Percentiles rank a stretch among this genome's conserved stretches.
These are phyloP conservation scores for Entonaema liquescens DNA, from an alignment of 495 filamentous ascomycete genomes.

Conservation along the genomic window DNA sequence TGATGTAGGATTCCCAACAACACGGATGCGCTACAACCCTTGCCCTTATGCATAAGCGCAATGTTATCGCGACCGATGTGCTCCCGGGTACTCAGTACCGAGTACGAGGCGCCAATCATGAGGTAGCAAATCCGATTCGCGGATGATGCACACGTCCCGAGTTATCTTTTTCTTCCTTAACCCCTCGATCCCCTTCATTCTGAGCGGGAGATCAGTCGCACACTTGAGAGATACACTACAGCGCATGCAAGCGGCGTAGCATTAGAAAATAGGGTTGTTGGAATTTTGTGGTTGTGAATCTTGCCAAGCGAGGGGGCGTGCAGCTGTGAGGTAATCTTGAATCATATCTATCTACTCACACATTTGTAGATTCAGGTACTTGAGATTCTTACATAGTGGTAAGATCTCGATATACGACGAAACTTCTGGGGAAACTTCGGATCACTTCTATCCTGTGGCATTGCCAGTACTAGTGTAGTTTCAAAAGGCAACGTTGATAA, in stretches of 20 bases:
- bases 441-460: too few relatives aligned
- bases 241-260: neutral
- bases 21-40: neutral
- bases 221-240: neutral
- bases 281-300: neutral
- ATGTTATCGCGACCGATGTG: neutral
- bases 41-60: neutral
- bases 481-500: neutral
- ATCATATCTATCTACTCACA: neutral
- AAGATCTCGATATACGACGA: neutral
- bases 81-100: neutral
- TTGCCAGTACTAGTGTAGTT: too few relatives aligned
- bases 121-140: neutral
- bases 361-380: neutral
- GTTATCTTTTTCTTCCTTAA: neutral
- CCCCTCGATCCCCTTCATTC: neutral
- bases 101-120: neutral
- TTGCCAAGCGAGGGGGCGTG: neutral
- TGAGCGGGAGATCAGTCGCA: neutral
- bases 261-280: neutral
- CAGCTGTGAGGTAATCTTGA: neutral
- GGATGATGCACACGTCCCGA: neutral
- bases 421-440: neutral
- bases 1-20: slow-evolving; percentile 2
- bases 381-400: neutral